Base-by-base conservation (phyloP, 2,329 filamentous ascomycete species). In the Fusarium torreyae region DNA sequence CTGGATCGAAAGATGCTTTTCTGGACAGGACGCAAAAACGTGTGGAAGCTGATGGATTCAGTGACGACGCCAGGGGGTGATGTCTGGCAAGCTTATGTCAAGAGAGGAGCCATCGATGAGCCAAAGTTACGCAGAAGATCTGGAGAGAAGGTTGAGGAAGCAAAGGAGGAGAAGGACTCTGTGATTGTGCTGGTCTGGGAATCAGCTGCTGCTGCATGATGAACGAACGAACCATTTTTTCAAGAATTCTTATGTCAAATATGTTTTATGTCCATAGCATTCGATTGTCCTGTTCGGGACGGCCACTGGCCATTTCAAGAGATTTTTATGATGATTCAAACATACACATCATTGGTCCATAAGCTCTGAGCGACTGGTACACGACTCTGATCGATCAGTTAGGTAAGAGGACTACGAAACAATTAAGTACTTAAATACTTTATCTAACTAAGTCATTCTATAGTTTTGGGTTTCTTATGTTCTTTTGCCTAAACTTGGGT, bases 21-120 rank as follows among this genome's bases (percentile, higher is more conserved):
- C 20, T 81, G 79, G 78, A 77, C 70, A 6, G 81, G 79, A 11
- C 63, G 71, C 2, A 77, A 77, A 24, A 78, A 78, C 26, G 79
- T 80, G 6, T 86, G 82, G 82, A 68, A 63, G 33, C 69, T 85
- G 56, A 57, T 83, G 42, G 82, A 85, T 67, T 77, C 81, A 13
- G 74, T 74, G 6, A 67, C 75, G 2, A 76, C 75, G 4, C 66
- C 75, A 3, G 69, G 77, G 18, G 81, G 82, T 10, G 76, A 78
- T 42, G 80, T 85, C 4, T 82, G 82, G 82, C 83, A 85, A 76
- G 82, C 81, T 0, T 86, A 85, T 43, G 72, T 84, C 18, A 83
- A 81, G 53, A 65, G 73, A 10, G 73, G 68, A 6, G 61, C 56
- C 3, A 56, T 61, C 8, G 63, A 64, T 15, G 63, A 70, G 18